Conservation (phyloP, 805 yeast species). For the Candida ficus region DNA sequence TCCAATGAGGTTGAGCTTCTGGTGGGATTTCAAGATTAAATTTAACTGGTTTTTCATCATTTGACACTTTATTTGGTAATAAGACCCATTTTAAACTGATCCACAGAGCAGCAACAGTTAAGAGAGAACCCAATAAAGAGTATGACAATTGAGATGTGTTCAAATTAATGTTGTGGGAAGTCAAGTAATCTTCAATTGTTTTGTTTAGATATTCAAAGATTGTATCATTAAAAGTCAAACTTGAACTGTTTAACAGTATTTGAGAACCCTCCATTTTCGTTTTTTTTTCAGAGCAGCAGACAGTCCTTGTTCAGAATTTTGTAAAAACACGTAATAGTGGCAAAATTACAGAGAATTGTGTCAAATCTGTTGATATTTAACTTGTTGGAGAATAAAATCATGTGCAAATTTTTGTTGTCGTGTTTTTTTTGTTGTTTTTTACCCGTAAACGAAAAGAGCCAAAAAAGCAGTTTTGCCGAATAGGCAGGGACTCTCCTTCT, state of each 20-base stretch:
- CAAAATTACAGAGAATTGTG: too few relatives aligned
- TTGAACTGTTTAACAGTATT: conserved; percentile 19
- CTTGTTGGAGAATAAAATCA: too few relatives aligned
- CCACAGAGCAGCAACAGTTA: conserved; percentile 12
- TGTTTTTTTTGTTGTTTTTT: too few relatives aligned
- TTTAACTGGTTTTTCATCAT: conserved; percentile 30
- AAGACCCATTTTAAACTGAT: conserved; percentile 10
- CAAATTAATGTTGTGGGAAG: conserved; percentile 6
- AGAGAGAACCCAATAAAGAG: conserved; percentile 14
- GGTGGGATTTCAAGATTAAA: conserved; percentile 59
- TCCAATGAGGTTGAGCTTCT: conserved; percentile 87
- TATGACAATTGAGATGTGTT: conserved; percentile 16
- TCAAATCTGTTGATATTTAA: too few relatives aligned
- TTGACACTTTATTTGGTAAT: conserved; percentile 1
- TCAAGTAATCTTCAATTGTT: conserved; percentile 18
- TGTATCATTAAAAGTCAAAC: conserved; percentile 21
- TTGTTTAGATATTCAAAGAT: conserved; percentile 16
- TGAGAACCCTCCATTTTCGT: conserved; percentile 7
- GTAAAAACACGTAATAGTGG: too few relatives aligned
- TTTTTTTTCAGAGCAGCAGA: background rate
- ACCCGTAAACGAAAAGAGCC: too few relatives aligned
- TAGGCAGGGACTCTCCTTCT: too few relatives aligned
- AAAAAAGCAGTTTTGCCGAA: too few relatives aligned
- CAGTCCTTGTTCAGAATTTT: too few relatives aligned
- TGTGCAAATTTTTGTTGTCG: too few relatives aligned